Evolutionary conservation across 208 protist species (phyloP), one percentile per base, ranked within the genome.

Genomic region (Phytomonas sp.): DNA sequence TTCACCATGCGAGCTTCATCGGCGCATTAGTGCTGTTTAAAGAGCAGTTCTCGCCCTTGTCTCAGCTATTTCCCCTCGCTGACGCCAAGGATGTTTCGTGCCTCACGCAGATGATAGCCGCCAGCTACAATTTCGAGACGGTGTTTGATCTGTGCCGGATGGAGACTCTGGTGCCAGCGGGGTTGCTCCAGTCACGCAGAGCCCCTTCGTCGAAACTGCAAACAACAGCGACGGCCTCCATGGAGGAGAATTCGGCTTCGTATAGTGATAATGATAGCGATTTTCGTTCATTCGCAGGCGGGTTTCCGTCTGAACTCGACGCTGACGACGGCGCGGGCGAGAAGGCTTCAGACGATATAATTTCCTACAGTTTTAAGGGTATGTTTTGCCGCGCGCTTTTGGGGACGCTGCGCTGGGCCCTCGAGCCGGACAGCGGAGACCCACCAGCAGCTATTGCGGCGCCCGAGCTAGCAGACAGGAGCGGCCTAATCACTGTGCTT

Each of bases 381-480:
- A 66, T 68, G 33, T 71, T 87, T 33, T 75, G 75, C 11, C 83
- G 86, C 8, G 85, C 77, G 30, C 56, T 92, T 17, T 78, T 94
- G 15, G 89, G 89, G n/a, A 71, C 76, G 28, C 74, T 94, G 59
- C 88, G 88, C 26, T 93, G 88, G 85, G 69, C 88, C 5, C 23
- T 88, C 32, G 79, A 87, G 60, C 78, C 80, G 17, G 77, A 82
- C 32, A 70, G 67, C 20, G 60, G 78, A 34, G 70, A 62, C 30
- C 75, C 65, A 29, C 85, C 82, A 1, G 70, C 80, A 0, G 60
- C 33, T 33, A 28, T 51, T 51, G 13, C 7, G 40, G 40, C 40
- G 40, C 40, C 40, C 40, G 40, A 51, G 40, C 13, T 51, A 6
- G 40, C 40, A 51, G 13, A 51, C 9, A 51, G 20, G 40, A 51